Percentiles rank a stretch among this genome's conserved stretches.
phyloP scores from a whole-genome alignment of 176 grass and related monocot genomes.

The Bothriochloa decipiens region DNA sequence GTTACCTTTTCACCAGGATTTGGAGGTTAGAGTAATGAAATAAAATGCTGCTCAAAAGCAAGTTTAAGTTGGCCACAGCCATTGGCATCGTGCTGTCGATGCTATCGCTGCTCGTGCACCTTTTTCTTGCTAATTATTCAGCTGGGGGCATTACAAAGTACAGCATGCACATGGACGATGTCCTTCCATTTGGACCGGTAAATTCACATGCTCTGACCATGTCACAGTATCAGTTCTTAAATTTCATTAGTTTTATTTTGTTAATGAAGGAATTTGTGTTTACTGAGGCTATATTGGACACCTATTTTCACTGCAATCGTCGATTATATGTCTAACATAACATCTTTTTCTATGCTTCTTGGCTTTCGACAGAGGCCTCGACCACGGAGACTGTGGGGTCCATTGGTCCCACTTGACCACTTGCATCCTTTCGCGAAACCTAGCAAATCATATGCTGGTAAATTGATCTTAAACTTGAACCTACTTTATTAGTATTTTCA shows the following conservation, averaged over 20 bases:
- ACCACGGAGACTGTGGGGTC: slow-evolving; percentile 82
- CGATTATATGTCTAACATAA: slow-evolving; percentile 35
- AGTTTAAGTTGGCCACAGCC: slow-evolving; percentile 87
- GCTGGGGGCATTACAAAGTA: slow-evolving; percentile 61
- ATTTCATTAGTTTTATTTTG: background rate
- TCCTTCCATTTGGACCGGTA: slow-evolving; percentile 71
- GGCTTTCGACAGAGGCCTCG: slow-evolving; percentile 63
- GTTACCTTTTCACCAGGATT: slow-evolving; percentile 41
- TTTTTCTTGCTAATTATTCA: slow-evolving; percentile 91
- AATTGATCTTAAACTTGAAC: slow-evolving; percentile 12
- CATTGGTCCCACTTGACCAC: slow-evolving; percentile 62
- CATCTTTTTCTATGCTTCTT: slow-evolving; percentile 15
- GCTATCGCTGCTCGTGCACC: slow-evolving; percentile 83
- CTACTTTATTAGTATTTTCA: slow-evolving; percentile 3
- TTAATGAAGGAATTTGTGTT: background rate
- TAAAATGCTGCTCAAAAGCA: slow-evolving; percentile 94
- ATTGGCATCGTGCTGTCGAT: slow-evolving; percentile 78
- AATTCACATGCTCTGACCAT: slow-evolving; percentile 28
- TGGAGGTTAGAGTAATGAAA: slow-evolving; percentile 55
- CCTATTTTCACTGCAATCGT: slow-evolving; percentile 4
- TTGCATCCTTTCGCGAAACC: slow-evolving; percentile 72
- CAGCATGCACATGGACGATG: slow-evolving; percentile 62
- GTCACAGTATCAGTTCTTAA: background rate
- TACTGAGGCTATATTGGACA: background rate
- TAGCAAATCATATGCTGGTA: slow-evolving; percentile 74